Evolutionary conservation across 1,139 yeast species (phyloP), one percentile per base, ranked within the genome.

Genomic region (Sugiyamaella paludigena): DNA sequence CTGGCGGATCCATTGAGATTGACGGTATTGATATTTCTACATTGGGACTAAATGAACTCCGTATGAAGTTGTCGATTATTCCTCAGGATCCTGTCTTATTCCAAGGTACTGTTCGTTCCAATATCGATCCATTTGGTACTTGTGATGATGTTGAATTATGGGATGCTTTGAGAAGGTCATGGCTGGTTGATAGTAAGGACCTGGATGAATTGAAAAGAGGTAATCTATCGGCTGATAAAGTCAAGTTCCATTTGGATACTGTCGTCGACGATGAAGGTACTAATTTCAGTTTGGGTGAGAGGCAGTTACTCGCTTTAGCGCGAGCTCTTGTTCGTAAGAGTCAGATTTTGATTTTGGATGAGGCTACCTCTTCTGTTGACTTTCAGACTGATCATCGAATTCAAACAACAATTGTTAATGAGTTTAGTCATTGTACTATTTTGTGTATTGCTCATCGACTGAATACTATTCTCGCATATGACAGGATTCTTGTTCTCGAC

Each of bases 291-390:
- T 72, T 85, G 16, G 95, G 94, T 42, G 92, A 86, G 65, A 77
- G 87, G 49, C 94, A 86, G 65, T 68, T 86, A 57, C 69, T 86
- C 52, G 86, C 94, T 1, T 75, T 86, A 57, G 87, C 92, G 0
- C 76, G 95, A 56, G 94, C 95, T 0, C 71, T 87, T 54, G 89
- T 85, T 11, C 77, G 89, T 54, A 76, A 80, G 47, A 73, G 87
- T 8, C 79, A 78, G 62, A 80, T 87, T 51, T 70, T 87, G 56
- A 81, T 87, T 56, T 67, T 87, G 52, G 95, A 87, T 64, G 95
- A 87, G 67, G 95, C 95, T 16, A 87, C 95, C 0, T 84, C 94
- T 0, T 80, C 87, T 10, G 94, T 87, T 35, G 95, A 87, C 64
- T 84, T 83, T 61, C 87, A 82, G 59, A 86, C 95, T 0, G 95